A percentile compares a stretch with the other conserved stretches of the same genome.
These are phyloP conservation scores for Rhizopus microsporus DNA, from an alignment of 371 early-diverging fungal species.

Conservation along the genomic window DNA sequence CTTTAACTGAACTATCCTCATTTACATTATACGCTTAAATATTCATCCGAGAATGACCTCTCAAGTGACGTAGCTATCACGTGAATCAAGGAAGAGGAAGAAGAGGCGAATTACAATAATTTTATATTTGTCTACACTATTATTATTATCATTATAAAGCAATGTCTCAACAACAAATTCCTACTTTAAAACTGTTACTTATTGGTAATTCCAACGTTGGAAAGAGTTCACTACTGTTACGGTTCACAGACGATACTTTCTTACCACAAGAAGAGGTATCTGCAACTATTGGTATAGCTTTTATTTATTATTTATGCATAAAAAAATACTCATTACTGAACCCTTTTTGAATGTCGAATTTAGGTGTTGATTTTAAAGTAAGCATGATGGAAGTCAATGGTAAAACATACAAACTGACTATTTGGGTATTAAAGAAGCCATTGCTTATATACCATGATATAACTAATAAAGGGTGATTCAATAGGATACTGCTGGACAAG, in stretches of 20 bases:
- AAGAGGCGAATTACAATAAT: too few species aligned
- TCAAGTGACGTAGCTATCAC: too few species aligned
- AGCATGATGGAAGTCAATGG: conserved; percentile 91
- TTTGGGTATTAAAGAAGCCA: conserved; percentile 43
- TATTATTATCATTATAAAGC: background rate
- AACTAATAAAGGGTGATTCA: background rate
- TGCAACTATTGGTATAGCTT: conserved; percentile 83
- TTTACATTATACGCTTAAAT: too few species aligned
- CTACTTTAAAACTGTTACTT: conserved; percentile 95
- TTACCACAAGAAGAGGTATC: conserved; percentile 79
- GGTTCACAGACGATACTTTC: conserved; percentile 98
- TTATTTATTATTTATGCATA: background rate
- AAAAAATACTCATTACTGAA: background rate
- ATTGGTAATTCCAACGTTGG: conserved; percentile 99
- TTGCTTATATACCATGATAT: background rate
- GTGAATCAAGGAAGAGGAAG: too few species aligned
- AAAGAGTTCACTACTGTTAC: conserved; percentile 94
- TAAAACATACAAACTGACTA: conserved; percentile 86
- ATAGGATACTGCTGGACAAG: conserved; percentile 99
- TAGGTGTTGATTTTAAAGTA: conserved; percentile 99
- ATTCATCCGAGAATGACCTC: too few species aligned
- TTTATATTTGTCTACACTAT: too few species aligned
- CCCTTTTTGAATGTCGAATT: background rate
- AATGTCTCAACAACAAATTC: conserved; percentile 6
- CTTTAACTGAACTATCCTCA: too few species aligned